phyloP scores from a whole-genome alignment of 305 asterid genomes.

The Fraxinus platypoda region DNA sequence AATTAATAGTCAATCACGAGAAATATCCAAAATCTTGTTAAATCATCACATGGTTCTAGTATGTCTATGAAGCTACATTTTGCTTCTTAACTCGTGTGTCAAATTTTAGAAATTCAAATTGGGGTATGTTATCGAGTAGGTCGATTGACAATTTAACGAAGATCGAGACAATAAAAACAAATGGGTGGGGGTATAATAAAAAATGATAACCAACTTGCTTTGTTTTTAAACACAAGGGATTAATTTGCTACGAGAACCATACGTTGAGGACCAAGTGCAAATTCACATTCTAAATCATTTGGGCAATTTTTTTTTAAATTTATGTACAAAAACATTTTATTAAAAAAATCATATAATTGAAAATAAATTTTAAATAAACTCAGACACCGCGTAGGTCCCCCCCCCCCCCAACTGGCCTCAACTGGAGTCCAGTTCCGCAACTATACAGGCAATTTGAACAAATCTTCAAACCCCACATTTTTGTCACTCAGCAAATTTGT shows the following conservation, averaged over 20 bases:
- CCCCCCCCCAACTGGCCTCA: slow-evolving; percentile 21
- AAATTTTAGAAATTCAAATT: no score
- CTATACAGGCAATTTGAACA: neutral
- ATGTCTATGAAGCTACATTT: neutral
- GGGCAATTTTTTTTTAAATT: no score
- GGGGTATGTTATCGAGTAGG: neutral
- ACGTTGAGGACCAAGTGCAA: neutral
- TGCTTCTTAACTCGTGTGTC: neutral
- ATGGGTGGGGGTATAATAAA: no score
- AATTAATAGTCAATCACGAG: neutral
- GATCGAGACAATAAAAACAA: no score
- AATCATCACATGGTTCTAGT: neutral
- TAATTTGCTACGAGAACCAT: neutral
- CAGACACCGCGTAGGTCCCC: no score
- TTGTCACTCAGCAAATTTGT: neutral
- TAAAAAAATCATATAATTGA: no score
- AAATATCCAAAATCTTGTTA: no score
- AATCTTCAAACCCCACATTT: neutral
- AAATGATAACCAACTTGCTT: neutral
- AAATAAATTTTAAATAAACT: no score
- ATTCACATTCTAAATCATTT: neutral
- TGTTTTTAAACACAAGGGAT: neutral
- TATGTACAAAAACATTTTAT: no score
- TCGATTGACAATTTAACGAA: no score
- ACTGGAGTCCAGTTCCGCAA: slow-evolving; percentile 2